Evolutionary conservation across 140 eudicot species (phyloP), one percentile per base, ranked within the genome.

Genomic region (Oenanthe javanica): DNA sequence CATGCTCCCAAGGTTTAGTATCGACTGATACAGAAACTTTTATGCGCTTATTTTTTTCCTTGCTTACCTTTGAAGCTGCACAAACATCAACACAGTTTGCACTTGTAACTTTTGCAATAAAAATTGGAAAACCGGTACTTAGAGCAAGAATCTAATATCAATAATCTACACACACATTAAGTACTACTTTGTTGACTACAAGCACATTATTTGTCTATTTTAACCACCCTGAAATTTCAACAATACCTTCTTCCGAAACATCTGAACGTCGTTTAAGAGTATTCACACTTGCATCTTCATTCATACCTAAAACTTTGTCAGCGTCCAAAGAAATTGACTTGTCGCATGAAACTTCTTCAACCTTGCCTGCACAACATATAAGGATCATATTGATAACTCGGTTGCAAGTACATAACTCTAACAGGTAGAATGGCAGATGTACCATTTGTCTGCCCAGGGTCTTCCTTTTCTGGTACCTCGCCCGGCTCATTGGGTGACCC

Each of bases 1-100:
- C 73, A 86, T 96, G 99, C 86, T 92, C 98, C 99, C 98, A 93
- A 5, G 99, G 91, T 83, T 87, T 91, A 27, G 85, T 80, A 66
- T 67, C 76, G 54, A 88, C 86, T 5, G 89, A 55, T 73, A 83
- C 85, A 46, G 82, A 84, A 80, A 90, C 77, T 82, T 77, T 91
- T 31, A 91, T 79, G 79, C 92, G 85, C 84, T 95, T 95, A 85
- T 89, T 90, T 76, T 87, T 82, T 78, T 87, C 83, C 77, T 85
- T 81, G 69, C 87, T 93, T 72, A 76, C 82, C 89, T 85, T 91
- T 18, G 82, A 84, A 85, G 84, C 86, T 76, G 82, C 86, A 80
- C 77, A 79, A 82, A 75, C 73, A 61, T 76, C 85, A 72, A 48
- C 83, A 52, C 51, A 49, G 23, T 81, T 82, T 47, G 73, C 72